Conservation (phyloP, 805 yeast species). For the Clavispora phyllophila region DNA sequence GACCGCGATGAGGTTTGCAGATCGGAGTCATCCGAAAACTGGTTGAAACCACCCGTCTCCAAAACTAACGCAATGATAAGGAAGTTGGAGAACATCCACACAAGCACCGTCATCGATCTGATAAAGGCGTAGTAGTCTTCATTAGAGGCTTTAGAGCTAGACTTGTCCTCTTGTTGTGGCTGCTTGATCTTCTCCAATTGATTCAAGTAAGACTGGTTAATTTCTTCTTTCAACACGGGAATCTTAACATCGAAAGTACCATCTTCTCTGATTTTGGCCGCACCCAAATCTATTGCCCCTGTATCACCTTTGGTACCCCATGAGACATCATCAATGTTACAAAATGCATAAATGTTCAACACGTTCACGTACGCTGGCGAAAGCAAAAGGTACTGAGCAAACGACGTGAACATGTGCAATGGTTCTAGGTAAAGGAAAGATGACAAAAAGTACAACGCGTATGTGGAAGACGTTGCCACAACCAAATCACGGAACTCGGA, state of each 20-base stretch:
- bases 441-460: slow-evolving; percentile 55
- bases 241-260: slow-evolving; percentile 55
- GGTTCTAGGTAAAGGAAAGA: slow-evolving; percentile 59
- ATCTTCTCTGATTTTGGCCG: slow-evolving; percentile 47
- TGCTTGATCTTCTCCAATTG: slow-evolving; percentile 49
- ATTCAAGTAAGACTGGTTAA: slow-evolving; percentile 48
- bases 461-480: slow-evolving; percentile 57
- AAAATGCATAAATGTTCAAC: slow-evolving; percentile 61
- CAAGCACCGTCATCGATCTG: slow-evolving; percentile 42
- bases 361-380: slow-evolving; percentile 53
- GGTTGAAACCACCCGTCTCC: slow-evolving; percentile 41
- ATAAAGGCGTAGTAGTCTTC: slow-evolving; percentile 44
- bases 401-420: slow-evolving; percentile 60
- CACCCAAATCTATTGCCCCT: slow-evolving; percentile 55
- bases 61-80: slow-evolving; percentile 38
- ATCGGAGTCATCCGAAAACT: slow-evolving; percentile 26
- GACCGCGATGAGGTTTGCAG: slow-evolving; percentile 27
- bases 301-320: slow-evolving; percentile 73
- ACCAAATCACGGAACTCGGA: slow-evolving; percentile 44
- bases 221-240: slow-evolving; percentile 44
- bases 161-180: slow-evolving; percentile 33
- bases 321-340: slow-evolving; percentile 67
- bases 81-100: slow-evolving; percentile 43
- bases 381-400: slow-evolving; percentile 45
- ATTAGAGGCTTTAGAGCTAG: slow-evolving; percentile 23